Evolutionary conservation across 1,284 basidiomycete genomes (phyloP).

Genomic region (Filobasidium uniguttulatum): DNA sequence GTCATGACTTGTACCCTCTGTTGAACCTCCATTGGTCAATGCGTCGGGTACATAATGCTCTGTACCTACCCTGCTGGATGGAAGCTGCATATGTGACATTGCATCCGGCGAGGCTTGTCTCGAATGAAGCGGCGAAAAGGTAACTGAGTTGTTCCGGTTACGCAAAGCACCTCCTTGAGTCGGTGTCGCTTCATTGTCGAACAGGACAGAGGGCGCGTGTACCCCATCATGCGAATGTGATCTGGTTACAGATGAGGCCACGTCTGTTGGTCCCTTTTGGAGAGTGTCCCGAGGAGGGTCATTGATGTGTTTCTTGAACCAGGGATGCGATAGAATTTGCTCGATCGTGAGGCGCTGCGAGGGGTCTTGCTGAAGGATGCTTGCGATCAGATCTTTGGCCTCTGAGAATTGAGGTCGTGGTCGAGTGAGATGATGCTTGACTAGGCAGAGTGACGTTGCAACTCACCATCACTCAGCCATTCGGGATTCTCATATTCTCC

Average conservation of each 20-base stretch:
- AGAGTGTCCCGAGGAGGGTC: slow-evolving; percentile 11
- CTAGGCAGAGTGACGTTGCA: not conserved
- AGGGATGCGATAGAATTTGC: slow-evolving; percentile 73
- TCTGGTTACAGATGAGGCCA: slow-evolving; percentile 18
- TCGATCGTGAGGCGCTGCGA: slow-evolving; percentile 62
- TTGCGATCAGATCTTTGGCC: slow-evolving; percentile 60
- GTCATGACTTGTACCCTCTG: too few species aligned
- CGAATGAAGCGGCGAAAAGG: too few species aligned
- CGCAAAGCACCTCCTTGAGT: too few species aligned
- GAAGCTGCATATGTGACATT: too few species aligned
- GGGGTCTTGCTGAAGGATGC: slow-evolving; percentile 69
- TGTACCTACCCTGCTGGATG: too few species aligned
- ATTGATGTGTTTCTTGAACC: slow-evolving; percentile 49
- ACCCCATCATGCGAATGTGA: too few species aligned
- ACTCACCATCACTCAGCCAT: slow-evolving; percentile 70
- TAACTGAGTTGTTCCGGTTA: too few species aligned
- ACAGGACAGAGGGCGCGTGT: too few species aligned
- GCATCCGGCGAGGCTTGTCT: too few species aligned
- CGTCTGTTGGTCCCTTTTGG: slow-evolving; percentile 20
- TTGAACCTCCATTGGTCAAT: too few species aligned
- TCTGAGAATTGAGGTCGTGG: slow-evolving; percentile 42
- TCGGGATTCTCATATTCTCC: slow-evolving; percentile 84
- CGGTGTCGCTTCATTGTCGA: too few species aligned
- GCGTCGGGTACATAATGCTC: too few species aligned
- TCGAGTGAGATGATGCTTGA: not conserved